phyloP scores from a whole-genome alignment of 75 land plant species.

The Chamaecyparis obtusa region DNA sequence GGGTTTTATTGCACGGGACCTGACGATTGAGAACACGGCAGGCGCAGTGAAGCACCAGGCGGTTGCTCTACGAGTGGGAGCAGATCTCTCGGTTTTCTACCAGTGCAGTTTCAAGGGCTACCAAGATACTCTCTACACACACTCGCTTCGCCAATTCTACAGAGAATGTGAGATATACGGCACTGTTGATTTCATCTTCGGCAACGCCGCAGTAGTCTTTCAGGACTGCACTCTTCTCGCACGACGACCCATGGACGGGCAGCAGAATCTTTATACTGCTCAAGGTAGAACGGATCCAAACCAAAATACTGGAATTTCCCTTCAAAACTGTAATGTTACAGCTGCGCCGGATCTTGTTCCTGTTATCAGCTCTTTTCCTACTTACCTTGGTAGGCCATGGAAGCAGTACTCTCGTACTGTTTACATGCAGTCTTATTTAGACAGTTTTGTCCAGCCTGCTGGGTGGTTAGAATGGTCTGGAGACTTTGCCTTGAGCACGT shows the following conservation, averaged over 20 bases:
- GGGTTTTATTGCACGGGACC: constrained; percentile 45
- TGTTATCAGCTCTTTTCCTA: constrained; percentile 9
- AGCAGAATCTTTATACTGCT: constrained; percentile 42
- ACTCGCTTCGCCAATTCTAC: constrained; percentile 68
- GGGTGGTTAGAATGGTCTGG: constrained; percentile 71
- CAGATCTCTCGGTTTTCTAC: constrained; percentile 48
- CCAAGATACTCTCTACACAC: constrained; percentile 74
- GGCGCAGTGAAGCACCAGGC: constrained; percentile 67
- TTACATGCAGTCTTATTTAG: constrained; percentile 52
- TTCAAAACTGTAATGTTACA: constrained; percentile 49
- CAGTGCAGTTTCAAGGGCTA: constrained; percentile 49
- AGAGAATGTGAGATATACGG: constrained; percentile 61
- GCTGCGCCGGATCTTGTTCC: constrained; percentile 38
- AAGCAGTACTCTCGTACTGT: constrained; percentile 52
- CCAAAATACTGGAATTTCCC: constrained; percentile 53
- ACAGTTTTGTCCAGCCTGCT: constrained; percentile 40
- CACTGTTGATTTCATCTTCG: constrained; percentile 79
- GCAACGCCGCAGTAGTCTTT: constrained; percentile 63
- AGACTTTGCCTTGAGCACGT: constrained; percentile 32
- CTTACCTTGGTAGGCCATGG: constrained; percentile 84
- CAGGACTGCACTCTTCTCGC: constrained; percentile 52
- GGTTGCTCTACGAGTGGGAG: constrained; percentile 51
- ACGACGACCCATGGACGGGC: constrained; percentile 25
- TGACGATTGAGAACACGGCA: constrained; percentile 62
- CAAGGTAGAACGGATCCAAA: constrained; percentile 44